Conservation (phyloP, 1,284 basidiomycete genomes). For the Ceratobasidium sp. region DNA sequence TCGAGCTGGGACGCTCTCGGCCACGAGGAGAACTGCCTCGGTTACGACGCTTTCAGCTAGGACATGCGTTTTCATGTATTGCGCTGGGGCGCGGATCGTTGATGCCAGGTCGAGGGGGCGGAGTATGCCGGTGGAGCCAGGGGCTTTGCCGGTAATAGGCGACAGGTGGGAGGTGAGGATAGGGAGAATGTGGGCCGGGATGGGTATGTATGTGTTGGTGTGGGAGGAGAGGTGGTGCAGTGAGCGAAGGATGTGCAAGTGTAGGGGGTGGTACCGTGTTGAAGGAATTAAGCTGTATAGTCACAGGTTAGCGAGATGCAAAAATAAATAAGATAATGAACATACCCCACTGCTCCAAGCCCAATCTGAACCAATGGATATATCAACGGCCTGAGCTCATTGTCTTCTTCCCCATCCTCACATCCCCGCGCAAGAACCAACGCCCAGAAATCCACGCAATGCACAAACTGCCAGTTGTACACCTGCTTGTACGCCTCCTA, state of each 20-base stretch:
- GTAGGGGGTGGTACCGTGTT: slow-evolving; percentile 83
- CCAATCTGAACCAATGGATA: slow-evolving; percentile 97
- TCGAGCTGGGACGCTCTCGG: slow-evolving; percentile 68
- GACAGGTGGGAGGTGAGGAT: slow-evolving; percentile 86
- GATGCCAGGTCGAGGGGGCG: slow-evolving; percentile 92
- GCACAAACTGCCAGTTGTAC: slow-evolving; percentile 99
- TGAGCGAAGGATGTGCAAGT: slow-evolving; percentile 81
- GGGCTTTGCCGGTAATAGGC: slow-evolving; percentile 74
- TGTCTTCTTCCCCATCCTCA: slow-evolving; percentile 72
- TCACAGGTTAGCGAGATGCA: slow-evolving; percentile 45
- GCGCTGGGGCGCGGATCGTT: slow-evolving; percentile 87
- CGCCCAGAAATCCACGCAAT: slow-evolving; percentile 97
- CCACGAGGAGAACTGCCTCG: slow-evolving; percentile 83
- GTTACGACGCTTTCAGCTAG: slow-evolving; percentile 89
- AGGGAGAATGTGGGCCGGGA: slow-evolving; percentile 88
- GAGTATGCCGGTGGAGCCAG: slow-evolving; percentile 79
- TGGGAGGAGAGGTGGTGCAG: slow-evolving; percentile 80
- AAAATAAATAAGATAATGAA: slow-evolving; percentile 43
- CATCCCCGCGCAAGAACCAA: slow-evolving; percentile 88
- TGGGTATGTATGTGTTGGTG: slow-evolving; percentile 89
- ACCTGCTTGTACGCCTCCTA: slow-evolving; percentile 92
- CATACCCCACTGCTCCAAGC: slow-evolving; percentile 91
- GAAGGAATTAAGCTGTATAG: slow-evolving; percentile 81
- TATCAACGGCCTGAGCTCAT: slow-evolving; percentile 87
- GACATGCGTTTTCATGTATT: slow-evolving; percentile 90